A percentile compares a stretch with the other conserved stretches of the same genome.
Evolutionary conservation across 2,329 filamentous ascomycete species (phyloP).

Genomic region (Graphilbum sp.): DNA sequence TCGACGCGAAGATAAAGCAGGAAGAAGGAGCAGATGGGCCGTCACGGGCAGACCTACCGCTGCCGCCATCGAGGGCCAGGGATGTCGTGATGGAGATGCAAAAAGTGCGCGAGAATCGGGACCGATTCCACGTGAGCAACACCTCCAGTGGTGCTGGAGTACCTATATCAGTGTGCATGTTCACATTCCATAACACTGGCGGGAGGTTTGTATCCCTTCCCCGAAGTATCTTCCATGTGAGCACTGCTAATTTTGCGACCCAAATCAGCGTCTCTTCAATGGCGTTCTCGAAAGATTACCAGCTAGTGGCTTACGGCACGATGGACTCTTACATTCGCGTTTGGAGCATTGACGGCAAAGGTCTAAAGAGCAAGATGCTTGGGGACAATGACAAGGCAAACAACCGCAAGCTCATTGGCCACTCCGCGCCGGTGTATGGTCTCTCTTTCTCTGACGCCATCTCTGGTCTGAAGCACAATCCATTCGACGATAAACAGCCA

Average conservation of each 20-base stretch:
- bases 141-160: slow-evolving; percentile 71
- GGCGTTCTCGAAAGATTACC: slow-evolving; percentile 85
- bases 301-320: slow-evolving; percentile 75
- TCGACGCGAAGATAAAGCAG: slow-evolving; percentile 73
- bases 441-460: slow-evolving; percentile 72
- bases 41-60: slow-evolving; percentile 60
- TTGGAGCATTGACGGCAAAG: slow-evolving; percentile 77
- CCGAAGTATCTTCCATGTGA: too few relatives aligned
- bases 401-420: slow-evolving; percentile 65
- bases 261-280: slow-evolving; percentile 81
- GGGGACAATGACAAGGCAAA: slow-evolving; percentile 44
- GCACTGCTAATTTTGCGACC: too few relatives aligned
- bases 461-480: slow-evolving; percentile 30
- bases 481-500: slow-evolving; percentile 31
- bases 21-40: slow-evolving; percentile 80
- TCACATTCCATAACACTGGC: slow-evolving; percentile 93
- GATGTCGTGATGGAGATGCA: slow-evolving; percentile 92
- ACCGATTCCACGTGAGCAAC: slow-evolving; percentile 76
- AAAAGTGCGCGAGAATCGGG: slow-evolving; percentile 81
- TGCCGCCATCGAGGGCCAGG: slow-evolving; percentile 72
- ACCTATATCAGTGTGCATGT: slow-evolving; percentile 84
- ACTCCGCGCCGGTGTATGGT: slow-evolving; percentile 76
- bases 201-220: slow-evolving; percentile 56
- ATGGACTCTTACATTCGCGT: slow-evolving; percentile 91
- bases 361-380: slow-evolving; percentile 50